phyloP scores from a whole-genome alignment of 1,284 basidiomycete species.

The Vanrija pseudolonga region DNA sequence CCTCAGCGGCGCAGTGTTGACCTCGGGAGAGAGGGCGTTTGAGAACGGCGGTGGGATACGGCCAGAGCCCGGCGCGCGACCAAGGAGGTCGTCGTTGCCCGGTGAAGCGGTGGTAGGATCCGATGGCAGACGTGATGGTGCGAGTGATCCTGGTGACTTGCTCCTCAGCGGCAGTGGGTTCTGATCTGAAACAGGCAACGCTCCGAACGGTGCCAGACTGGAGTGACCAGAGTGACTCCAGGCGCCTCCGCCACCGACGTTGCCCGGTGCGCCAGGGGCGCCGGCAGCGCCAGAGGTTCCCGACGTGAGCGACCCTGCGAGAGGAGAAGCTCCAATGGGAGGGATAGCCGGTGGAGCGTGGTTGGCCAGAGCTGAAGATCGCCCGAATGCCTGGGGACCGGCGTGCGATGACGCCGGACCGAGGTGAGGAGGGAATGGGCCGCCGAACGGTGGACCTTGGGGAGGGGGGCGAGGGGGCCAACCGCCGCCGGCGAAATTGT shows the following conservation, averaged over 20 bases:
- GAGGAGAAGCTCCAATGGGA: constrained; percentile 36
- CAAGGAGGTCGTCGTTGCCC: background rate
- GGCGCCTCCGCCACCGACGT: too few species aligned
- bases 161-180: constrained; percentile 1
- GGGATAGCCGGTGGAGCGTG: constrained; percentile 19
- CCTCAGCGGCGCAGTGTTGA: background rate
- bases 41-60: background rate
- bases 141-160: constrained; percentile 11
- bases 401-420: constrained; percentile 8
- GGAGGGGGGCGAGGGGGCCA: constrained; percentile 15
- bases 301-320: constrained; percentile 39
- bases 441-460: constrained; percentile 15
- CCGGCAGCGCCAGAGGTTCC: constrained; percentile 9
- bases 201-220: background rate
- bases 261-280: background rate
- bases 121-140: background rate
- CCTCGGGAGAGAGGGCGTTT: constrained; percentile 1
- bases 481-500: constrained; percentile 11
- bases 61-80: background rate
- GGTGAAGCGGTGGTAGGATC: constrained; percentile 1
- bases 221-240: background rate
- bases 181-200: background rate
- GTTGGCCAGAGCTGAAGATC: constrained; percentile 13
- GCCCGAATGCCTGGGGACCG: constrained; percentile 7
- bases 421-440: constrained; percentile 13